Evolutionary conservation across 495 filamentous ascomycete species (phyloP).

Genomic region (Talaromyces borbonicus): DNA sequence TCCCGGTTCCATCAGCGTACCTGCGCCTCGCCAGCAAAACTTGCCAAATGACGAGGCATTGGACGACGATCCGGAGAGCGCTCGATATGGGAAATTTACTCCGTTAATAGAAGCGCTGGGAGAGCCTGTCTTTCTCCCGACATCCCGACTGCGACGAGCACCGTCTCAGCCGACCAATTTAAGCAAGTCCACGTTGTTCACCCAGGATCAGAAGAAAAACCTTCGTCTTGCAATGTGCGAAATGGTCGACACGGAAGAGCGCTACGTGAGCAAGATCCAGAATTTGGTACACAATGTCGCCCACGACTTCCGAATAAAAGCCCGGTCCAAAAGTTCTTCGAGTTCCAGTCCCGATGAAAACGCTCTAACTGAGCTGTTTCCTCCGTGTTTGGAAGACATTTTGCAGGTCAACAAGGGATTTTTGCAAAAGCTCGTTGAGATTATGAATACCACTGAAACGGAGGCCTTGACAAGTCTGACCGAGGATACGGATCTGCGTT

Average conservation of each 20-base stretch:
- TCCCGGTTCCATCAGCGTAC: slow-evolving; percentile 52
- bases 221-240: slow-evolving; percentile 86
- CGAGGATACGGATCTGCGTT: slow-evolving; percentile 40
- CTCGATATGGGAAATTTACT: slow-evolving; percentile 59
- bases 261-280: slow-evolving; percentile 78
- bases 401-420: slow-evolving; percentile 71
- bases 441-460: slow-evolving; percentile 76
- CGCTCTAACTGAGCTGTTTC: slow-evolving; percentile 69
- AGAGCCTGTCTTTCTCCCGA: slow-evolving; percentile 75
- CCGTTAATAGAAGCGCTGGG: slow-evolving; percentile 69
- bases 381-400: slow-evolving; percentile 65
- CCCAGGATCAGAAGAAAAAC: slow-evolving; percentile 70
- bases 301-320: slow-evolving; percentile 61
- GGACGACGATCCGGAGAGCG: slow-evolving; percentile 31
- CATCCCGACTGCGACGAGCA: slow-evolving; percentile 73
- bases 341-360: slow-evolving; percentile 65
- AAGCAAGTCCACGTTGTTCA: slow-evolving; percentile 61
- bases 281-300: slow-evolving; percentile 69
- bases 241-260: slow-evolving; percentile 84
- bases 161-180: slow-evolving; percentile 76
- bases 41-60: slow-evolving; percentile 42
- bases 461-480: slow-evolving; percentile 61
- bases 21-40: slow-evolving; percentile 22
- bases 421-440: slow-evolving; percentile 56
- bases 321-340: slow-evolving; percentile 41